Evolutionary conservation across 768 basidiomycete species (phyloP).

Genomic region (Kwoniella dendrophila): DNA sequence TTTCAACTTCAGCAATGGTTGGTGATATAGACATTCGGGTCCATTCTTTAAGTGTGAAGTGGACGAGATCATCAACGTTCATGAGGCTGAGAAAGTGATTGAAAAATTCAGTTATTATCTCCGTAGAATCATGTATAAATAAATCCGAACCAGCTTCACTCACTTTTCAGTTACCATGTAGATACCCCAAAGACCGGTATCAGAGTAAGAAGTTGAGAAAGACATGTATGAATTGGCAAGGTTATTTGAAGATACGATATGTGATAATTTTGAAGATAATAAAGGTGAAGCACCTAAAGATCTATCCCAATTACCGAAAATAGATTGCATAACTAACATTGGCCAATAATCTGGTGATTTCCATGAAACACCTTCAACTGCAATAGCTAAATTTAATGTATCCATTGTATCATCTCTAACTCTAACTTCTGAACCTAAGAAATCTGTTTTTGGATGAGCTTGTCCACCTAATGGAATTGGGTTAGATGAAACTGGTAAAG

Average conservation of each 20-base stretch:
- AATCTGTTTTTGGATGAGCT: constrained; percentile 73
- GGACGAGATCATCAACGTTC: constrained; percentile 89
- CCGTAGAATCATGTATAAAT: not conserved
- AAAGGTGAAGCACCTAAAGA: constrained; percentile 86
- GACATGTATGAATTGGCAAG: constrained; percentile 99
- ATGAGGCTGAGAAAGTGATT: constrained; percentile 59
- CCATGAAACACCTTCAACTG: constrained; percentile 98
- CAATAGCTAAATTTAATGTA: constrained; percentile 90
- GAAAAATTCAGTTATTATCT: not conserved
- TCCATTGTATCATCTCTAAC: constrained; percentile 87
- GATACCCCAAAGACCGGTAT: constrained; percentile 98
- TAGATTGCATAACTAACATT: constrained; percentile 96
- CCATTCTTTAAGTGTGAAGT: constrained; percentile 96
- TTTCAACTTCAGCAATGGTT: constrained; percentile 83
- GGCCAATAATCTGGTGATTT: constrained; percentile 98
- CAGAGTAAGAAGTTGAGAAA: constrained; percentile 97
- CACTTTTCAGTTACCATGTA: constrained; percentile 92
- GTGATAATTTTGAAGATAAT: constrained; percentile 85
- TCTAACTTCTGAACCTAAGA: constrained; percentile 93
- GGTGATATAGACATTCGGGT: constrained; percentile 88
- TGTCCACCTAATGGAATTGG: constrained; percentile 85
- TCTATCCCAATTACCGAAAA: constrained; percentile 99
- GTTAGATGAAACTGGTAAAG: constrained; percentile 79
- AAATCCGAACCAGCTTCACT: constrained; percentile 23
- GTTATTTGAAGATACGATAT: constrained; percentile 87